phyloP scores from a whole-genome alignment of 169 alveolate species.

The Toxoplasma gondii region DNA sequence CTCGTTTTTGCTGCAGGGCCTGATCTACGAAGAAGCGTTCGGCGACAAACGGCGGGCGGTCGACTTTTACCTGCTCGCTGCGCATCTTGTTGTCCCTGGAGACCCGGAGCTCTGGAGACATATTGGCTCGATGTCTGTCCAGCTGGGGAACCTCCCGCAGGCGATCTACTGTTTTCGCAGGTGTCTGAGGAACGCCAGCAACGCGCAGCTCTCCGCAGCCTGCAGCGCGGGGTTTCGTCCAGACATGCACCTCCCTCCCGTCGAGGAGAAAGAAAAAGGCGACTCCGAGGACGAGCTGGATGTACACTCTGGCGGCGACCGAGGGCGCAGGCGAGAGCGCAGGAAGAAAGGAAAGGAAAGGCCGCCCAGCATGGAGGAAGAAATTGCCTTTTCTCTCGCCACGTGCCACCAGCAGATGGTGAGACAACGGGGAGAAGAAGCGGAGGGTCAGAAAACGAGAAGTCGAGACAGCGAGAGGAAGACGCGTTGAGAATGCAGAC shows the following conservation, averaged over 20 bases:
- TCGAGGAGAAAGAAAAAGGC: not conserved
- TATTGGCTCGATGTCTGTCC: conserved; percentile 42
- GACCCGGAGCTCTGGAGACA: conserved; percentile 56
- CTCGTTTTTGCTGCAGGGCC: conserved; percentile 33
- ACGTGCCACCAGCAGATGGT: conserved; percentile 17
- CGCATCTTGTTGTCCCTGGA: conserved; percentile 44
- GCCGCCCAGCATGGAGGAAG: not conserved
- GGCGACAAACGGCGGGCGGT: conserved; percentile 52
- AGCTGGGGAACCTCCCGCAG: conserved; percentile 33
- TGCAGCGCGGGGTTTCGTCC: not conserved
- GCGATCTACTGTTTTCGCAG: conserved; percentile 63
- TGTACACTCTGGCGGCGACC: not conserved
- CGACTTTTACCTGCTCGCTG: conserved; percentile 55
- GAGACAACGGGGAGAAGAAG: not conserved
- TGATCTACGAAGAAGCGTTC: conserved; percentile 58
- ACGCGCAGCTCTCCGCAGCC: conserved; percentile 11
- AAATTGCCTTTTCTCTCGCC: conserved; percentile 29
- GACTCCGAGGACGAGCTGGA: not conserved
- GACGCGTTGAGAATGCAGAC: too few relatives aligned
- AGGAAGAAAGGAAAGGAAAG: not conserved
- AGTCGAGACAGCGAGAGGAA: too few relatives aligned
- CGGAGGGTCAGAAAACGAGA: too few relatives aligned
- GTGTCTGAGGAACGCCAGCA: conserved; percentile 32
- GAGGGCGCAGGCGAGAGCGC: not conserved
- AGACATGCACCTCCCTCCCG: not conserved